Evolutionary conservation across 2,329 filamentous ascomycete species (phyloP), one percentile per base, ranked within the genome.

Genomic region (Chaetomiaceae sp.): DNA sequence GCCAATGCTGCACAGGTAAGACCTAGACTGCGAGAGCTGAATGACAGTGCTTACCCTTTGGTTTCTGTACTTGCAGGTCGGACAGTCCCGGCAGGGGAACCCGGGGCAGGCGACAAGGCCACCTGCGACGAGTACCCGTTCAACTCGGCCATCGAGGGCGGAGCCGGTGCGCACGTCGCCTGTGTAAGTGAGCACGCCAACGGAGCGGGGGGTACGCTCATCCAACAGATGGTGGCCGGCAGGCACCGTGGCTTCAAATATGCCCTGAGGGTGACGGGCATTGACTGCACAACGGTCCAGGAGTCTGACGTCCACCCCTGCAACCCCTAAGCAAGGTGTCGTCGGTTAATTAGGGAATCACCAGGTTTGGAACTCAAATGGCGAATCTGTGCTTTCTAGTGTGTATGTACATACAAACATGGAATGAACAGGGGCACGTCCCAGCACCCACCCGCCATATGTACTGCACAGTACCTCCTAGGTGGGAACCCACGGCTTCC

Each of bases 71-170:
- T 40, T 13, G 14, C 13, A 40, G 37, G 37, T 21, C 37, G 37
- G 37, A 40, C 37, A 40, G 37, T 40, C 13, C 37, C 37, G 8
- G 37, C 37, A 40, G 37, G 0, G 68, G 38, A 41, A 21, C 38
- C 38, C 21, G 38, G 38, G 21, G 38, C 38, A 5, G 38, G 38
- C 13, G 38, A 41, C 21, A 41, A 27, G 18, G 38, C 38, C 20
- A 41, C 38, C 23, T 41, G 38, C 38, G 38, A 41, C 13, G 38
- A 41, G 38, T 41, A 41, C 38, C 38, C 38, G 38, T 41, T 41
- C 23, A 27, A 41, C 38, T 41, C 38, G 38, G 38, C 38, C 21
- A 27, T 27, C 23, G 14, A 41, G 23, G 23, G 38, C 21, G 21
- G 38, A n/a, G 21, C 21, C 13, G 23, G 27, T 14, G 38, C 38